Conservation (phyloP, 1,284 basidiomycete genomes). For the Ustilago hordei region DNA sequence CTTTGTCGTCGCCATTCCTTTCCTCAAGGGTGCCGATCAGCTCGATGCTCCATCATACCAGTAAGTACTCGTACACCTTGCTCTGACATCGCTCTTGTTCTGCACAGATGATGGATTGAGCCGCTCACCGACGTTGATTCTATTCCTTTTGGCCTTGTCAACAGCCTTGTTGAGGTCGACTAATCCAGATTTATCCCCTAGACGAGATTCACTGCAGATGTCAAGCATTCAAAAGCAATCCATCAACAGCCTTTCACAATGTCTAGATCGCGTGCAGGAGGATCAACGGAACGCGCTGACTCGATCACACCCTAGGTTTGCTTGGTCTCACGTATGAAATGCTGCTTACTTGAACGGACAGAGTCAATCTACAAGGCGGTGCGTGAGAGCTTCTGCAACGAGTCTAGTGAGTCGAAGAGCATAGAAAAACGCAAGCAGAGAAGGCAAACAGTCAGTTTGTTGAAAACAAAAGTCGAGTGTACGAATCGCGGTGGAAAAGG, state of each 20-base stretch:
- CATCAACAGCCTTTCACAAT: no score
- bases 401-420: slow-evolving; percentile 45
- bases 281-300: neutral
- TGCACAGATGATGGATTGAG: neutral
- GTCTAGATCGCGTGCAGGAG: no score
- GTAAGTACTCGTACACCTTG: slow-evolving; percentile 38
- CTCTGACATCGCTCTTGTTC: no score
- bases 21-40: slow-evolving; percentile 82
- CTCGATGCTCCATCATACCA: slow-evolving; percentile 82
- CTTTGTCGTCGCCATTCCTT: slow-evolving; percentile 89
- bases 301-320: neutral
- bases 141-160: neutral
- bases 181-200: slow-evolving; percentile 2
- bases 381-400: slow-evolving; percentile 68
- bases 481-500: neutral
- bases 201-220: no score
- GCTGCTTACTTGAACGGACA: neutral
- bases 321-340: neutral
- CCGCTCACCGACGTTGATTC: neutral
- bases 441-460: neutral
- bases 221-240: no score
- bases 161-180: slow-evolving; percentile 56
- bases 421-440: neutral
- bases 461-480: neutral
- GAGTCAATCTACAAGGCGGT: slow-evolving; percentile 59